phyloP scores from a whole-genome alignment of 495 filamentous ascomycete species.

The Amorphotheca resinae region DNA sequence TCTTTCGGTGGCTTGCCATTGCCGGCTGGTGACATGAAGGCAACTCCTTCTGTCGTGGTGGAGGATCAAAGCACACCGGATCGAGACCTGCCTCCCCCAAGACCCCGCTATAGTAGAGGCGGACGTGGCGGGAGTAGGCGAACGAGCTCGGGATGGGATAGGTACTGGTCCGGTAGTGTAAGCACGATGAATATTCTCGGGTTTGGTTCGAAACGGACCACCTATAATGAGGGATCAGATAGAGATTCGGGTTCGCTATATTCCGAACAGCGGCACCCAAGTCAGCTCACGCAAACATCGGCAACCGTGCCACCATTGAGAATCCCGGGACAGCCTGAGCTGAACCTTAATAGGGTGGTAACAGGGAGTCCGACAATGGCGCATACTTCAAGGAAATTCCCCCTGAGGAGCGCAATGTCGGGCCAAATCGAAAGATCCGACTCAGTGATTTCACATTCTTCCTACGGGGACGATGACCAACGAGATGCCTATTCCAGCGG shows the following conservation, averaged over 20 bases:
- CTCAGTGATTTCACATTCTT: constrained; percentile 43
- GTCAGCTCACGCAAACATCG: constrained; percentile 35
- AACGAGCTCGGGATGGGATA: constrained; percentile 47
- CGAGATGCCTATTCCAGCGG: constrained; percentile 36
- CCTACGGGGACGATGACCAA: constrained; percentile 32
- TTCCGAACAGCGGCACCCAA: constrained; percentile 33
- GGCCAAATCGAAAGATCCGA: constrained; percentile 50
- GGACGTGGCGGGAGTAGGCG: constrained; percentile 24
- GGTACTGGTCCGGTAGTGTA: constrained; percentile 47
- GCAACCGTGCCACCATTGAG: constrained; percentile 40
- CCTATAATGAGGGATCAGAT: constrained; percentile 28
- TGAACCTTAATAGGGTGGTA: constrained; percentile 45
- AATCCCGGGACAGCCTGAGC: constrained; percentile 31
- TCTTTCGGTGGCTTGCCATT: constrained; percentile 8
- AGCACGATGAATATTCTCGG: constrained; percentile 40
- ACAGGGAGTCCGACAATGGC: constrained; percentile 59
- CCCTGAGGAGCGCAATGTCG: constrained; percentile 43
- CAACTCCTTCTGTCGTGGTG: constrained; percentile 28
- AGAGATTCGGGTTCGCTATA: constrained; percentile 36
- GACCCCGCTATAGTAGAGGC: constrained; percentile 7
- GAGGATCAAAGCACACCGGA: constrained; percentile 1
- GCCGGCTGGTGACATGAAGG: constrained; percentile 26
- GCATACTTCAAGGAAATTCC: constrained; percentile 31
- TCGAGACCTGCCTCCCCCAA: not conserved
- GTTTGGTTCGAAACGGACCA: constrained; percentile 33